Conservation (phyloP, 2,329 filamentous ascomycete species). For the Aspergillus terreus region DNA sequence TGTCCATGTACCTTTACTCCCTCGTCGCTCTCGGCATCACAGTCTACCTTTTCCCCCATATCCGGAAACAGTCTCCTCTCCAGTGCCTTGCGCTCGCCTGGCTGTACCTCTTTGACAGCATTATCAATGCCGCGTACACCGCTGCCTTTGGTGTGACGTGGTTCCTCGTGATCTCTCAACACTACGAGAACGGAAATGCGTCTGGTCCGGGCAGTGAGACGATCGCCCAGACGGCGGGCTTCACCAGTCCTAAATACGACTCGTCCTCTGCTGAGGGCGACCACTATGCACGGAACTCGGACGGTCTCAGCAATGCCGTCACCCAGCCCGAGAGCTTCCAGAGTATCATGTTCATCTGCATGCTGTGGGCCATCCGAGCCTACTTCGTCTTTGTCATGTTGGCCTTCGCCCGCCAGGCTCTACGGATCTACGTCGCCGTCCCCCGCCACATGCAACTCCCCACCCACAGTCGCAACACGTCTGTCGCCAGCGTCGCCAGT, state of each 20-base stretch:
- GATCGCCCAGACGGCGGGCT: constrained; percentile 62
- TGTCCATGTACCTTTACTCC: constrained; percentile 90
- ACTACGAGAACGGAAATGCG: constrained; percentile 46
- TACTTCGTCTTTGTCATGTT: constrained; percentile 85
- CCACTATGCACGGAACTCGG: constrained; percentile 31
- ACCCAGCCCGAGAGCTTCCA: constrained; percentile 65
- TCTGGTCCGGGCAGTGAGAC: constrained; percentile 51
- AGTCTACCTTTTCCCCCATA: constrained; percentile 70
- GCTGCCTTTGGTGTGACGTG: constrained; percentile 76
- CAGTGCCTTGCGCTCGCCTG: constrained; percentile 79
- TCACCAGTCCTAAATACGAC: constrained; percentile 62
- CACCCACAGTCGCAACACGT: constrained; percentile 41
- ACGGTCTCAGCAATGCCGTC: constrained; percentile 60
- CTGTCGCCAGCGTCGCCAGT: constrained; percentile 47
- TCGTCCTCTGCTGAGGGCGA: constrained; percentile 53
- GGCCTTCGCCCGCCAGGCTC: constrained; percentile 72
- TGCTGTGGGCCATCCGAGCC: constrained; percentile 69
- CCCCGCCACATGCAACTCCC: constrained; percentile 37
- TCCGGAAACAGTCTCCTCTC: constrained; percentile 73
- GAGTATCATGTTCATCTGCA: constrained; percentile 71
- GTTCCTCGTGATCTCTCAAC: constrained; percentile 71
- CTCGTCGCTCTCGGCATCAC: constrained; percentile 66
- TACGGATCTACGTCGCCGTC: constrained; percentile 57
- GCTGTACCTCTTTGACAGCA: constrained; percentile 77
- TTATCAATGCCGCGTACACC: constrained; percentile 79